A percentile compares a stretch with the other conserved stretches of the same genome.
These are phyloP conservation scores for Macadamia tetraphylla DNA, from an alignment of 164 flowering plant species.

Conservation along the genomic window DNA sequence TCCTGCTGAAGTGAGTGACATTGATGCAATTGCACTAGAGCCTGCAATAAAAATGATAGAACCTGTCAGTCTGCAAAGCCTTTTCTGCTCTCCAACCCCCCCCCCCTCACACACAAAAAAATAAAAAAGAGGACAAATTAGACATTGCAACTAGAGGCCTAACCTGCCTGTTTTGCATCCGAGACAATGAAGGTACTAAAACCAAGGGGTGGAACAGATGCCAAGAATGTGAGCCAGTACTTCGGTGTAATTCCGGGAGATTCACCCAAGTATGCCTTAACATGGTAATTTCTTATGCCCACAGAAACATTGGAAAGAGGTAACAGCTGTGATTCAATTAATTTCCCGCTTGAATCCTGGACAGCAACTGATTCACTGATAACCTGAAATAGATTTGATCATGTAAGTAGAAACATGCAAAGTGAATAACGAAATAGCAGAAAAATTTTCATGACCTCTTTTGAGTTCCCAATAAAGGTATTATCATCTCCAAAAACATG, in stretches of 20 bases:
- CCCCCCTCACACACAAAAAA: background rate
- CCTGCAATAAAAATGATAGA: conserved; percentile 27
- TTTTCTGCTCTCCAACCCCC: no score
- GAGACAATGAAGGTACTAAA: conserved; percentile 71
- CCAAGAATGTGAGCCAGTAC: conserved; percentile 83
- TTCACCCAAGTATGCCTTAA: conserved; percentile 61
- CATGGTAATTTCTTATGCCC: conserved; percentile 45
- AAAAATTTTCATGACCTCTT: background rate
- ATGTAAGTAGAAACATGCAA: conserved; percentile 1
- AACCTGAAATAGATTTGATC: conserved; percentile 44
- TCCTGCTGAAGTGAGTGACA: conserved; percentile 27
- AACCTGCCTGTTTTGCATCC: conserved; percentile 46
- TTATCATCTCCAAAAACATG: background rate
- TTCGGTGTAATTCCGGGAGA: conserved; percentile 42
- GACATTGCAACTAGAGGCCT: background rate
- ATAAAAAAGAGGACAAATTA: background rate
- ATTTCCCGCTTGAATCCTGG: conserved; percentile 60
- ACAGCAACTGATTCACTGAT: conserved; percentile 44
- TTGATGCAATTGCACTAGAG: conserved; percentile 38
- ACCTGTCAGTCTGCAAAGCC: background rate
- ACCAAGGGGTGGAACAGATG: conserved; percentile 88
- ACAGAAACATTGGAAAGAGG: conserved; percentile 41
- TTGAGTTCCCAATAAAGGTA: no score
- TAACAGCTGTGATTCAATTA: conserved; percentile 66
- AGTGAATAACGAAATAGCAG: background rate